phyloP scores from a whole-genome alignment of 1,139 yeast species.

The Arxiozyma bovina region DNA sequence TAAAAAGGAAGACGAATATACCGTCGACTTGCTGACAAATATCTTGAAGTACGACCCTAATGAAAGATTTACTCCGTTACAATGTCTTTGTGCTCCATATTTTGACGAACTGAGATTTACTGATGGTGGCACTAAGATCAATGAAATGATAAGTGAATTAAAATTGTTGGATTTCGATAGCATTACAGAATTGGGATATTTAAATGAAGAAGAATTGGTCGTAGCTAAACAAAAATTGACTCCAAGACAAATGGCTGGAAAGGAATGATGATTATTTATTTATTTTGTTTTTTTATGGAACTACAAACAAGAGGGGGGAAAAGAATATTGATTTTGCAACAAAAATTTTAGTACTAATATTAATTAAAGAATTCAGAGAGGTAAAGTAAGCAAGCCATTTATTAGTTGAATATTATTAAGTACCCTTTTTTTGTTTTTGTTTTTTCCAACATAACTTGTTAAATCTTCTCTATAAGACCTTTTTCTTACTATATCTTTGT shows the following conservation, averaged over 20 bases:
- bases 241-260: slow-evolving; percentile 2
- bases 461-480: not conserved
- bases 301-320: not conserved
- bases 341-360: too few relatives aligned
- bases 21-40: slow-evolving; percentile 27
- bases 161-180: slow-evolving; percentile 23
- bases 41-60: slow-evolving; percentile 29
- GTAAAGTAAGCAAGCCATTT: too few relatives aligned
- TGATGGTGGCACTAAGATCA: slow-evolving; percentile 15
- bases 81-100: slow-evolving; percentile 28
- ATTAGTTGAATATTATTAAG: not conserved
- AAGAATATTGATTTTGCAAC: not conserved
- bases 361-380: not conserved
- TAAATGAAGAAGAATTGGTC: slow-evolving; percentile 21
- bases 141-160: slow-evolving; percentile 18
- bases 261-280: not conserved
- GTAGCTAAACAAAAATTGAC: slow-evolving; percentile 18
- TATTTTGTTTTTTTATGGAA: too few relatives aligned
- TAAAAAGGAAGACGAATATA: slow-evolving; percentile 38
- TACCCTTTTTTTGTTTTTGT: not conserved
- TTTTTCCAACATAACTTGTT: too few relatives aligned
- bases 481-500: not conserved
- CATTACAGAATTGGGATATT: slow-evolving; percentile 22
- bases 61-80: slow-evolving; percentile 29
- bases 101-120: slow-evolving; percentile 27